Evolutionary conservation across 768 basidiomycete genomes (phyloP).

Genomic region (Clathrus columnatus): DNA sequence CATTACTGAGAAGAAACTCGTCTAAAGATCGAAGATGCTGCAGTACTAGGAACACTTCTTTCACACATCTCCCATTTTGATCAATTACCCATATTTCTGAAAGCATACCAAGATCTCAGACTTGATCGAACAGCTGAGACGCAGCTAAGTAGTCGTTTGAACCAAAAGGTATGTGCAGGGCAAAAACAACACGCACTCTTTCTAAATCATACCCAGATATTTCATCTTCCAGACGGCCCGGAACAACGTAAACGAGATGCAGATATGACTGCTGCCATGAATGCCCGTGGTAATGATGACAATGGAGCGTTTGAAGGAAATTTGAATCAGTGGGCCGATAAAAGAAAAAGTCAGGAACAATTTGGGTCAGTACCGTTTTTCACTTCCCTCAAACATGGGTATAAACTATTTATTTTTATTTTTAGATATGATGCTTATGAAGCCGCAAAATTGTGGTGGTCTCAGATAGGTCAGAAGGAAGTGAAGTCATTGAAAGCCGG

Average conservation of each 20-base stretch:
- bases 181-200: neutral
- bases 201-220: slow-evolving; percentile 23
- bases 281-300: slow-evolving; percentile 13
- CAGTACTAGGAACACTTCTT: slow-evolving; percentile 40
- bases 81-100: slow-evolving; percentile 39
- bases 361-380: slow-evolving; percentile 25
- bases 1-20: neutral
- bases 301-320: slow-evolving; percentile 25
- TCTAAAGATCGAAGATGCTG: slow-evolving; percentile 34
- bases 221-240: slow-evolving; percentile 48
- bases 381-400: no score
- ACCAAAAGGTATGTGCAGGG: slow-evolving; percentile 24
- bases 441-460: slow-evolving; percentile 13
- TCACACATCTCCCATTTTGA: slow-evolving; percentile 32
- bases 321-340: slow-evolving; percentile 53
- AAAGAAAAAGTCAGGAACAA: slow-evolving; percentile 34
- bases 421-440: slow-evolving; percentile 12
- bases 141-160: slow-evolving; percentile 40
- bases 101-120: slow-evolving; percentile 45
- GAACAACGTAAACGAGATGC: slow-evolving; percentile 43
- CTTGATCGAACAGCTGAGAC: slow-evolving; percentile 39
- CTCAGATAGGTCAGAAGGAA: no score
- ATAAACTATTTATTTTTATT: no score
- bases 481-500: no score
- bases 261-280: slow-evolving; percentile 43